Base-by-base conservation (phyloP, 1,139 yeast genomes). In the Chernovozyma aurita region DNA sequence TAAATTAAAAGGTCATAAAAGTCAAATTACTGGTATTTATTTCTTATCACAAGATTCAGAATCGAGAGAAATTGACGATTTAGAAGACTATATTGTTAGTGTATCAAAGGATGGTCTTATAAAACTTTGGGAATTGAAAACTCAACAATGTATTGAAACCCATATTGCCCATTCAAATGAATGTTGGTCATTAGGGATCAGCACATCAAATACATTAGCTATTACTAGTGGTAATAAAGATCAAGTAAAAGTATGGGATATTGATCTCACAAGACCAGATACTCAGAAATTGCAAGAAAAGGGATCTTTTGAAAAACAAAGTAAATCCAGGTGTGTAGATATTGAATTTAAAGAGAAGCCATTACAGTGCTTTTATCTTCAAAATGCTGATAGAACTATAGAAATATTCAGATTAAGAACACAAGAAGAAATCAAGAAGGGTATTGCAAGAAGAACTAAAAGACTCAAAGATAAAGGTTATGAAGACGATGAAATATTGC, bases 101-200 rank as follows among this genome's bases (percentile, higher is more conserved):
- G 78, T 82, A 1, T 78, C 95, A 5, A 90, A 88, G 53, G 98
- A 92, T 56, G 97, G 98, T 1, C 66, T 88, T 38, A 70, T 92
- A 46, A 92, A 92, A 55, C 61, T 92, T 30, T 92, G 99, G 99
- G 97, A 92, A 54, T 63, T 92, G 46, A 82, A 80, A 51, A 68
- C 94, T 11, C 90, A 85, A 54, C 95, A 87, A 55, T 87, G 97
- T 61, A 69, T 88, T 13, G 99, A 92, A 57, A 88, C 97, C 0
- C 97, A 88, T 57, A 78, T 90, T 43, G 96, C 97, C 1, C 96
- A 88, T 54, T 74, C 86, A 13, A 88, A 88, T 44, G 97, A 92
- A 59, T 86, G 96, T 62, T 90, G 97, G 97, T 65, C 86, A 3
- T 59, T 87, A 55, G 85, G 78, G 1, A 57, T 80, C 22, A 61